phyloP scores from a whole-genome alignment of 139 green algal species.

The Mesotaenium endlicherianum region DNA sequence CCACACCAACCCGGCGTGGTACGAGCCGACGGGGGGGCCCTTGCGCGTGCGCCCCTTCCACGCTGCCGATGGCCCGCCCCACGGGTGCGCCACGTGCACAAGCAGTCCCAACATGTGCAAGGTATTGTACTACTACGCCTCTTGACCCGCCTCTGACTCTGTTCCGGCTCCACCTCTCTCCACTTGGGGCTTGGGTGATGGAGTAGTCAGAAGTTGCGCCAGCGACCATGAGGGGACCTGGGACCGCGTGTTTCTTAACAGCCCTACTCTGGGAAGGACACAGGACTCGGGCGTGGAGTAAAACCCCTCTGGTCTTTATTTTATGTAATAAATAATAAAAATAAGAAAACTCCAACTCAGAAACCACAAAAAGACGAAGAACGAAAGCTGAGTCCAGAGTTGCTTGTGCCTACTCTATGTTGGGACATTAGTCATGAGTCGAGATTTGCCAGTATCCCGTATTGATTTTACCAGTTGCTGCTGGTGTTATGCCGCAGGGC shows the following conservation, averaged over 20 bases:
- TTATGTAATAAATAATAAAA: not conserved
- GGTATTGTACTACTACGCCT: not conserved
- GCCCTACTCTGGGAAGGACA: not conserved
- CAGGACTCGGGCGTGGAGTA: not conserved
- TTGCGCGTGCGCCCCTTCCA: conserved; percentile 1
- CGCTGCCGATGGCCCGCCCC: not conserved
- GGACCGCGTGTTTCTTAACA: not conserved
- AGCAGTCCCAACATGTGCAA: conserved; percentile 40
- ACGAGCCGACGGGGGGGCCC: not conserved
- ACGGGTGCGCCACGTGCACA: conserved; percentile 3
- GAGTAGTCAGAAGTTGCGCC: not conserved
- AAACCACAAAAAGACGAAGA: not conserved
- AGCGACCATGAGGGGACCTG: no score
- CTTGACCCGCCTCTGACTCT: not conserved
- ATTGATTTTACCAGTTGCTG: not conserved
- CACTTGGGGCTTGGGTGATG: not conserved
- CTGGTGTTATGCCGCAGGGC: conserved; percentile 3
- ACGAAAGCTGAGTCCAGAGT: not conserved
- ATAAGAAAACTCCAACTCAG: no score
- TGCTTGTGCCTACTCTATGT: not conserved
- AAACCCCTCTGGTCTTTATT: not conserved
- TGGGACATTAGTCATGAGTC: not conserved
- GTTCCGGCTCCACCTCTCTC: not conserved
- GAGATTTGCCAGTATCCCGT: not conserved
- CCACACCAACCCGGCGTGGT: conserved; percentile 29